Evolutionary conservation across 2,329 filamentous ascomycete species (phyloP).

Genomic region (Colletotrichum magnum): DNA sequence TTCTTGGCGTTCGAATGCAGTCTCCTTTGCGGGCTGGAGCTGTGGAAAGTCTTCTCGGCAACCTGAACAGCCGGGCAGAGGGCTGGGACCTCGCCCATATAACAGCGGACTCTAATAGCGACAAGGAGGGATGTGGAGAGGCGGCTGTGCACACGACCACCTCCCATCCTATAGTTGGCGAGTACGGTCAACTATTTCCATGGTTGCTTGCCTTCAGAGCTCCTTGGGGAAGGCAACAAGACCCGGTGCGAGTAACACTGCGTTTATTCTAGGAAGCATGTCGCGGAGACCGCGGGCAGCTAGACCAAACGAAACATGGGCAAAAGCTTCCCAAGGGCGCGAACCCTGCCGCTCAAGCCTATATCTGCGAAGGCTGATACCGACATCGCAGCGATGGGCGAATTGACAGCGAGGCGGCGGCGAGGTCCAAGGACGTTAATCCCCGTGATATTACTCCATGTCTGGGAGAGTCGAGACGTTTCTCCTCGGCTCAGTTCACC

Average conservation of each 20-base stretch:
- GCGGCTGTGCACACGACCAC: slow-evolving; percentile 7
- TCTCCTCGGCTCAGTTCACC: slow-evolving; percentile 20
- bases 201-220: background rate
- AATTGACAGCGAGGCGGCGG: background rate
- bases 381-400: background rate
- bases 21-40: background rate
- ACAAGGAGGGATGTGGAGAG: background rate
- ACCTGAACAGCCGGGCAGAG: slow-evolving; percentile 12
- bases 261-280: slow-evolving; percentile 15
- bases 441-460: background rate
- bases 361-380: slow-evolving; percentile 13
- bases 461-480: slow-evolving; percentile 12
- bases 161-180: slow-evolving; percentile 2
- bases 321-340: slow-evolving; percentile 32
- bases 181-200: slow-evolving; percentile 12
- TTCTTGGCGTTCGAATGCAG: slow-evolving; percentile 27
- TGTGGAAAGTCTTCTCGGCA: slow-evolving; percentile 20
- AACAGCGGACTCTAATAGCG: slow-evolving; percentile 4
- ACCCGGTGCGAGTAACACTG: background rate
- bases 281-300: background rate
- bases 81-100: background rate
- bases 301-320: slow-evolving; percentile 37
- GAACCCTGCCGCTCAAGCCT: slow-evolving; percentile 18
- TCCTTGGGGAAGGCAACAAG: slow-evolving; percentile 8
- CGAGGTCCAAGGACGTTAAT: background rate